Conservation (phyloP, 73 alveolate genomes). For the Paramecium biaurelia region DNA sequence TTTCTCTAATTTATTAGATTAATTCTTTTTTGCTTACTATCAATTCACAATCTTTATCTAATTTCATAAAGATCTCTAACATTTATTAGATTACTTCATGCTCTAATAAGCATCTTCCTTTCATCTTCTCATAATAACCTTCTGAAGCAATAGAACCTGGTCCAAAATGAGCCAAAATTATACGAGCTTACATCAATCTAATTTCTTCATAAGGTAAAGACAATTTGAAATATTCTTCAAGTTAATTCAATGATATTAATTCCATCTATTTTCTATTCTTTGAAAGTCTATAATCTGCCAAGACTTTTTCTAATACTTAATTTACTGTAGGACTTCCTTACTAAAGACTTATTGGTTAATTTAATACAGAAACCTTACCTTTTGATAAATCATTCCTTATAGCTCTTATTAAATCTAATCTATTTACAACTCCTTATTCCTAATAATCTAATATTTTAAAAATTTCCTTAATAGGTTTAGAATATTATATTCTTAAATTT, state of each 20-base stretch:
- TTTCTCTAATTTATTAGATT: background rate
- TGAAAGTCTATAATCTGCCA: conserved; percentile 32
- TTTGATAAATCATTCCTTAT: conserved; percentile 38
- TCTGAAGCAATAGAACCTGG: conserved; percentile 40
- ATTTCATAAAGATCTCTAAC: conserved; percentile 26
- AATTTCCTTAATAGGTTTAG: conserved; percentile 11
- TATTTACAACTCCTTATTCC: background rate
- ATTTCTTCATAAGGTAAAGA: conserved; percentile 41
- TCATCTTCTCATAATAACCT: conserved; percentile 27
- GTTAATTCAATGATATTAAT: background rate
- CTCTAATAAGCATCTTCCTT: conserved; percentile 17
- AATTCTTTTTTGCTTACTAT: background rate
- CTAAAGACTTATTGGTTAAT: background rate
- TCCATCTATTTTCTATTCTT: conserved; percentile 20
- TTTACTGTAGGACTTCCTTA: conserved; percentile 37
- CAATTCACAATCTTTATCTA: conserved; percentile 24
- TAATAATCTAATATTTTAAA: conserved; percentile 38
- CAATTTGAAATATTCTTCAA: background rate
- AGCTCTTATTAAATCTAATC: conserved; percentile 2
- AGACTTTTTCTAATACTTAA: conserved; percentile 6
- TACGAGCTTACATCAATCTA: conserved; percentile 30
- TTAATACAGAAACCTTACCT: background rate
- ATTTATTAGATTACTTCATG: conserved; percentile 8
- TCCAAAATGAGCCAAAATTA: conserved; percentile 43
- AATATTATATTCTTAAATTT: background rate